These are phyloP conservation scores for Backusella sp. DNA, from an alignment of 192 early-diverging fungal species.

Conservation along the genomic window DNA sequence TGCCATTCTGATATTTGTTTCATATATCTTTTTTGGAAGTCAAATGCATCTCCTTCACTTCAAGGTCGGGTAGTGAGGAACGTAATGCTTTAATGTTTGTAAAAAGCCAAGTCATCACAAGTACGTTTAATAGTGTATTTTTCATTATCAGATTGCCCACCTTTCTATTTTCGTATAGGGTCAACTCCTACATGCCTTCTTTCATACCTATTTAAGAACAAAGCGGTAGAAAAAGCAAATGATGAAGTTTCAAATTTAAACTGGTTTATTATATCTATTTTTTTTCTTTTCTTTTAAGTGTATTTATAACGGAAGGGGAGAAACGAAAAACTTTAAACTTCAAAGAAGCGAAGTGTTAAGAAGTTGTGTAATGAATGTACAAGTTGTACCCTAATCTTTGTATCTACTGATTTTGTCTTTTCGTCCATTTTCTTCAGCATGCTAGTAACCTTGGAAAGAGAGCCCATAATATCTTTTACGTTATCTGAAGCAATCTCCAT, in stretches of 20 bases:
- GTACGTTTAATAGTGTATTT: too few species aligned
- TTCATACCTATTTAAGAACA: neutral
- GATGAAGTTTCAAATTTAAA: neutral
- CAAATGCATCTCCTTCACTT: too few species aligned
- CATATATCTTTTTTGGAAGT: too few species aligned
- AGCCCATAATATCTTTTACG: conserved; percentile 9
- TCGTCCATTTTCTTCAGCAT: conserved; percentile 10
- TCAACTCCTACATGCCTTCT: neutral
- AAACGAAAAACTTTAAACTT: neutral
- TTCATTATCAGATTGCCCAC: neutral
- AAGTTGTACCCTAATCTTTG: neutral
- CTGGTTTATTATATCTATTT: conserved; percentile 6
- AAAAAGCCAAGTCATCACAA: too few species aligned
- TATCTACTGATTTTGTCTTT: neutral
- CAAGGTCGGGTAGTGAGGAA: too few species aligned
- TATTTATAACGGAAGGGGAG: neutral
- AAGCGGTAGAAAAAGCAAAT: neutral
- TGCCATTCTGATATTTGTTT: too few species aligned
- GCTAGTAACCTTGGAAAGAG: neutral
- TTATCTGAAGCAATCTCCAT: conserved; percentile 8
- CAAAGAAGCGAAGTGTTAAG: neutral
- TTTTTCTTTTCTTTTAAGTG: neutral
- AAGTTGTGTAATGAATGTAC: neutral
- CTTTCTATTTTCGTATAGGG: neutral
- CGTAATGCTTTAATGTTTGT: too few species aligned